Base-by-base conservation (phyloP, 2,329 filamentous ascomycete species). In the Fusarium sp. region DNA sequence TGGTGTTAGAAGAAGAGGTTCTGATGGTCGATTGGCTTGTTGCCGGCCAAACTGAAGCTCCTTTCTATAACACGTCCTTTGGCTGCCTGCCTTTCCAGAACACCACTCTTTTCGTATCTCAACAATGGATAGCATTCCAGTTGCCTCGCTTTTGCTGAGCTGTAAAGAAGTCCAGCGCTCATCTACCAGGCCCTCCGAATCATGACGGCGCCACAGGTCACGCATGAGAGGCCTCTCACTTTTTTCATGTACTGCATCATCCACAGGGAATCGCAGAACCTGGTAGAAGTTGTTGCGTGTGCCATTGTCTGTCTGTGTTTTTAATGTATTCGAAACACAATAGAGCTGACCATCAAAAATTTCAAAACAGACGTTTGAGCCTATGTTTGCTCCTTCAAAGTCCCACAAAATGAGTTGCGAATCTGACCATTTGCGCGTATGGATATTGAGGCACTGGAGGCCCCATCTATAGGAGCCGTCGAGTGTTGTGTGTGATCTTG, bases 31-130 rank as follows among this genome's bases (percentile, higher is more conserved):
- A 28, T 44, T 16, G 31, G 48, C 31, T 8, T 30, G 23, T 26
- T 42, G 19, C n/a, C n/a, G 12, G 13, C 44, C 50, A 66, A 88
- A 88, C 3, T 73, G 61, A n/a, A 90, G 79, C 18, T 82, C 77
- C 14, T 84, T 86, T 13, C 82, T 87, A 76, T 94, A 94, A 73
- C 90, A 92, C 0, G 87, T 91, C 26, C 91, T 85, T 42, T 85
- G 83, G 60, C 88, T 88, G 25, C 84, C 85, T 59, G 88, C 89
- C 23, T 83, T 81, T 30, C 78, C 77, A 0, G 69, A 67, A 9
- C 82, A 82, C 88, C 90, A 93, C 76, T 94, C 92, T 28, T 88
- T 89, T 16, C 92, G 84, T 30, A 86, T 86, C 77, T 94, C 92
- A 1, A 92, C 78, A 19, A 93, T 89, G 52, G 86, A 82, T 2